Percentiles rank a stretch among this genome's conserved stretches.
phyloP scores from a whole-genome alignment of 1,284 basidiomycete genomes.

The Ceratobasidium papillatum region DNA sequence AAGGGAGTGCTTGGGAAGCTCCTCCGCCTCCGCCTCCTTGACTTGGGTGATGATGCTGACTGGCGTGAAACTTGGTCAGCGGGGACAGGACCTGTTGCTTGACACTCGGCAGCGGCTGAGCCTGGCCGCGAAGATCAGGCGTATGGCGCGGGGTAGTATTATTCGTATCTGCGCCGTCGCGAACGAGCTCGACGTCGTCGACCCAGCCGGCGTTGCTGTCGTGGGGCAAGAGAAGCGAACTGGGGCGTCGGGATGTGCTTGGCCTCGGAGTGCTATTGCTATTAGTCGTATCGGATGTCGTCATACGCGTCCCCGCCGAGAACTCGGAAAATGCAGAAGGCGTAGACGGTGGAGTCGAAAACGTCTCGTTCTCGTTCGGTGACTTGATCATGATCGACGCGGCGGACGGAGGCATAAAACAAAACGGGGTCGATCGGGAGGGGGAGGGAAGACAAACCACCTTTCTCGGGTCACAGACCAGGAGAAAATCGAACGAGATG shows the following conservation, averaged over 20 bases:
- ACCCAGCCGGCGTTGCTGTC: constrained; percentile 14
- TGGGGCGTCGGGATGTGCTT: constrained; percentile 1
- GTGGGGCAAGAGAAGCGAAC: constrained; percentile 13
- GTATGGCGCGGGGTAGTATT: constrained; percentile 13
- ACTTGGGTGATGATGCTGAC: neutral
- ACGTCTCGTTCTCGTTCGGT: constrained; percentile 16
- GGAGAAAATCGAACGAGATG: neutral
- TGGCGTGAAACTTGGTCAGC: constrained; percentile 23
- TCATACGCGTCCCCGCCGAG: neutral
- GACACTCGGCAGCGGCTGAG: neutral
- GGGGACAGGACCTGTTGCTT: neutral
- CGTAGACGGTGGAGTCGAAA: constrained; percentile 25
- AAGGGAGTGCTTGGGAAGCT: constrained; percentile 40
- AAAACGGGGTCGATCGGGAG: neutral
- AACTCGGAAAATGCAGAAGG: neutral
- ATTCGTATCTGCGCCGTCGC: neutral
- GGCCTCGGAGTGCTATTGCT: neutral
- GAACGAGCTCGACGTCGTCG: constrained; percentile 25
- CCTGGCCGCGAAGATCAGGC: neutral
- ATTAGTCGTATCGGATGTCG: neutral
- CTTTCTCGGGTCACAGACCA: constrained; percentile 7
- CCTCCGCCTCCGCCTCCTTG: neutral
- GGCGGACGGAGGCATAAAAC: constrained; percentile 23
- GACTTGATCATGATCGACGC: constrained; percentile 11
- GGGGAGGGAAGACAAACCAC: neutral